Base-by-base conservation (phyloP, 371 early-diverging fungal species). In the Vairimorpha ceranae region DNA sequence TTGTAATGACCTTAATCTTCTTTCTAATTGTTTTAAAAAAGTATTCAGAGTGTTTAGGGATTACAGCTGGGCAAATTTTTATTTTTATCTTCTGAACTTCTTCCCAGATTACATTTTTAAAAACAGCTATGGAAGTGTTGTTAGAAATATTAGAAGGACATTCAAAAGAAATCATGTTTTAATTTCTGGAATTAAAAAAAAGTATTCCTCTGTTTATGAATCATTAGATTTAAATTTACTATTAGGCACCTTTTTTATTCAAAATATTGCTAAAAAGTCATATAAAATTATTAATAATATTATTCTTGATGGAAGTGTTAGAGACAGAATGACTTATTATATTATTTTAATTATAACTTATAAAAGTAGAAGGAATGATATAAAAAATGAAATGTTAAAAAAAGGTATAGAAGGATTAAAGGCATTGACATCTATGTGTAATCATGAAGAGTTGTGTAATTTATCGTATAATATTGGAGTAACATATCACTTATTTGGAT, bases 401-500 rank as follows among this genome's bases (percentile, higher is more conserved):
- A 59, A 72, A 43, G 82, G 81, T n/a, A 65, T 83, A 41, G 45
- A 36, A 3, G 48, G 73, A 19, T 71, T 83, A 29, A 72, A 70
- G 36, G 33, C 2, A 10, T 48, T 77, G 15, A n/a, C 17, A 10
- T 27, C 25, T 6, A 58, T 32, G 27, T n/a, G 19, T 2, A n/a
- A 17, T 35, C 38, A 54, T 30, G 80, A 77, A 56, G 73, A 83
- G 33, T 30, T 58, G 7, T 66, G 32, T 59, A 33, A 74, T 0
- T 48, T 76, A 21, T 69, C 21, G 0, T 84, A 84, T 71, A 84
- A 84, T 64, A 43, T 82, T 29, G 84, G 74, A 0, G 72, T 75
- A 54, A 78, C 77, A 2, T 84, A 82, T 69, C 81, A 84, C 58
- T 75, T 70, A 46, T 70, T 79, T 59, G 80, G 81, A 46, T 70